These are phyloP conservation scores for Ceratocystis eucalypticola DNA, from an alignment of 2,329 filamentous ascomycete genomes.

Conservation along the genomic window DNA sequence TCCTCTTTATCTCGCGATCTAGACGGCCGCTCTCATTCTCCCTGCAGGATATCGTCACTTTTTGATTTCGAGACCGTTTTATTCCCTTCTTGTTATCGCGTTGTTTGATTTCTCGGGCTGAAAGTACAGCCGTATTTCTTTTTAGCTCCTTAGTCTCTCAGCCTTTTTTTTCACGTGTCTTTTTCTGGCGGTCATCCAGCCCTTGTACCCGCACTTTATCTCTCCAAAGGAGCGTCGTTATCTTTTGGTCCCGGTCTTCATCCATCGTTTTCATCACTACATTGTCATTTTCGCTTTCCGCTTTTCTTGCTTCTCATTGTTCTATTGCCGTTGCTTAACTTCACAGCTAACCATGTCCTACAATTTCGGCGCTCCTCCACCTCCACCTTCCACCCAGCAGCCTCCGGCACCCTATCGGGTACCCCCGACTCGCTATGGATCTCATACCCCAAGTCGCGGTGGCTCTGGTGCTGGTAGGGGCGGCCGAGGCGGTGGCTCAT, in stretches of 20 bases:
- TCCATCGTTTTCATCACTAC: too few species aligned
- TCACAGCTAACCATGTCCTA: conserved; percentile 33
- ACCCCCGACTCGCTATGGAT: conserved; percentile 24
- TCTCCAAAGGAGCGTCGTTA: too few species aligned
- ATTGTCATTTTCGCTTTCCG: too few species aligned
- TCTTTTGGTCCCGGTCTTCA: too few species aligned
- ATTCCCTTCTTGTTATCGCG: too few species aligned
- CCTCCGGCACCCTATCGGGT: conserved; percentile 35
- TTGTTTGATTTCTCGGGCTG: neutral
- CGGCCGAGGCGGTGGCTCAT: conserved; percentile 12
- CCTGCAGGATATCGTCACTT: neutral
- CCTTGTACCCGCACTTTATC: too few species aligned
- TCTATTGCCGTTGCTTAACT: neutral
- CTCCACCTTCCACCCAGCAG: conserved; percentile 33
- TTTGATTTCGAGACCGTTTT: neutral
- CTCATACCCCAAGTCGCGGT: conserved; percentile 20
- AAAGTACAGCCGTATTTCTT: neutral
- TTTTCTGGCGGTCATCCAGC: too few species aligned
- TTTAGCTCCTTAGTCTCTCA: neutral
- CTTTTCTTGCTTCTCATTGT: too few species aligned
- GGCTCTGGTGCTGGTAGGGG: conserved; percentile 21
- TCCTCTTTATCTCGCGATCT: too few species aligned
- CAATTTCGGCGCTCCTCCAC: conserved; percentile 41
- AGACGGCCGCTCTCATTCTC: neutral
- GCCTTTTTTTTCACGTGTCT: too few species aligned